Base-by-base conservation (phyloP, 768 basidiomycete species). In the Auricularia auricula-judae region DNA sequence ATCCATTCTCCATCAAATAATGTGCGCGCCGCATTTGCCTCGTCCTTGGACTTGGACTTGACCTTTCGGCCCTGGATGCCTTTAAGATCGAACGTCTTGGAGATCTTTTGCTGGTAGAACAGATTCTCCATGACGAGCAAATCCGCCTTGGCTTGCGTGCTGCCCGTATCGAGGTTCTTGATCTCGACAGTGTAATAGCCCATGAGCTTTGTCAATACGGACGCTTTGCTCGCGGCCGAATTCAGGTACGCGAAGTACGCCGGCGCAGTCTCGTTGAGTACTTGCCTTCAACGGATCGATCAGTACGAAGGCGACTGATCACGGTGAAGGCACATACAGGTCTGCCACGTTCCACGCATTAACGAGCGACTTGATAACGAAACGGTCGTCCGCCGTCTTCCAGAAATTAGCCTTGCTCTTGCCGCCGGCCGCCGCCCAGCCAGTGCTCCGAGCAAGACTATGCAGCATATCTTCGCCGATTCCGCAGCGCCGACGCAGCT, bases 271-370 rank as follows among this genome's bases (percentile, higher is more conserved):
- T 91, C 91, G 61, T 89, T 80, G 18, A 93, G 74, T 2, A 89
- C 87, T 78, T 91, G 89, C 43, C 89, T 91, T 66, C 2, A 14
- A 64, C 61, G 14, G 8, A 61, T 18, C 8, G 39, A 14, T 64
- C 36, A 66, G 47, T 36, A 42, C 10, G n/a, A 23, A 2, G 36
- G 3, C 23, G 3, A 10, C 11, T 0, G 39, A 3, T 29, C 29
- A 21, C 54, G 34, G 23, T 10, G 51, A 60, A 21, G n/a, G 33
- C 7, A 74, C 88, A 76, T 70, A 91, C 89, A 90, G 73, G 76
- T 92, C 91, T 4, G 87, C 86, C 47, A 91, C 89, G 73, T 90
- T 90, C 90, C 90, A 92, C 14, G 89, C 88, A 74, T 87, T 87
- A 16, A 93, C 86, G 65, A 92, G 74, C 21, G 89, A 89, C 81